phyloP scores from a whole-genome alignment of 2,329 filamentous ascomycete genomes.

The Hypoxylon sp. region DNA sequence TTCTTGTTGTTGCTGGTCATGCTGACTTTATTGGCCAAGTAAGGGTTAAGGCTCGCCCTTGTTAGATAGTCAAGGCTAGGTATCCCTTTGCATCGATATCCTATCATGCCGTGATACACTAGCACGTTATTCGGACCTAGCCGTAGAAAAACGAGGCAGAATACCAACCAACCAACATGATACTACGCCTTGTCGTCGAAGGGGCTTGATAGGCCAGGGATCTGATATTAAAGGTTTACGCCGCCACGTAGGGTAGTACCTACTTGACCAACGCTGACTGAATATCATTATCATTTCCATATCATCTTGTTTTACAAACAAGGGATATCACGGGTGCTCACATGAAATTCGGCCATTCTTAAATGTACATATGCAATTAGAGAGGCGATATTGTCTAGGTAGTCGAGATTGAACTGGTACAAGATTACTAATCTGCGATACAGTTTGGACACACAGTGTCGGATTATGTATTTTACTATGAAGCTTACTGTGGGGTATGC shows the following conservation, averaged over 20 bases:
- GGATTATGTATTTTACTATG: background rate
- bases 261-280: conserved; percentile 5
- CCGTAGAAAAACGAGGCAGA: conserved; percentile 11
- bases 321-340: conserved; percentile 18
- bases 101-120: conserved; percentile 26
- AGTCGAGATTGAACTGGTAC: conserved; percentile 22
- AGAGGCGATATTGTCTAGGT: background rate
- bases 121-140: conserved; percentile 26
- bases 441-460: background rate
- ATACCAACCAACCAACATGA: conserved; percentile 25
- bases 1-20: conserved; percentile 13
- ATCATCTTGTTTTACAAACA: conserved; percentile 11
- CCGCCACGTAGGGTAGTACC: conserved; percentile 7
- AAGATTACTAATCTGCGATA: conserved; percentile 15
- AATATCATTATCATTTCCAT: conserved; percentile 13
- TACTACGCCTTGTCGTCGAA: conserved; percentile 9
- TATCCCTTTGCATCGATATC: conserved; percentile 33
- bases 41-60: conserved; percentile 15
- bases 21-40: conserved; percentile 31
- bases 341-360: conserved; percentile 9
- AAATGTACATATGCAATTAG: conserved; percentile 9
- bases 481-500: conserved; percentile 1
- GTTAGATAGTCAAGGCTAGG: conserved; percentile 25
- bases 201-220: conserved; percentile 4
- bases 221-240: conserved; percentile 18